Base-by-base conservation (phyloP, 164 flowering plant species). In the Liquidambar formosana region DNA sequence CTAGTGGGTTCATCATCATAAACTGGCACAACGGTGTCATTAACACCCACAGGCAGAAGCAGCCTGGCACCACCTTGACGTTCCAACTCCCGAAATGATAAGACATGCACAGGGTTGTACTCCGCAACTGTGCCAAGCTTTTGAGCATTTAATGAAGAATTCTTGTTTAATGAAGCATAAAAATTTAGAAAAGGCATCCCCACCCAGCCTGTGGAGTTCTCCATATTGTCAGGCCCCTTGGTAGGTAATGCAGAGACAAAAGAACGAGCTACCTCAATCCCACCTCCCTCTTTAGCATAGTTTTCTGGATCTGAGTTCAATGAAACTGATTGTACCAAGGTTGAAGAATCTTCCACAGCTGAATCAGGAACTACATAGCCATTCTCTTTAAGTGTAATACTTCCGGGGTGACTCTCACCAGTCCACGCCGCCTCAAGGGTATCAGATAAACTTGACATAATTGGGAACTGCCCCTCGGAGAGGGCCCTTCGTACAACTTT, bases 1-100 rank as follows among this genome's bases (percentile, higher is more conserved):
- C 99, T 96, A 16, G 99, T 86, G 28, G 98, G 98, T 70, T 96
- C 99, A 81, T 93, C 97, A 75, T 96, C 99, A 85, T 81, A 90
- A 69, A 96, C 91, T 1, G 96, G 97, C 72, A 96, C 72, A 5
- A 92, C 89, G 65, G 86, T 89, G 57, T 89, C 97, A 77, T 88
- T 85, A 18, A 86, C 70, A 67, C 98, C 96, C 57, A 88, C 84
- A 19, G 95, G 95, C 22, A 90, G 81, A 74, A 88, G 83, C 69
- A 88, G 72, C 73, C 91, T 82, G 13, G 94, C 89, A 12, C 93
- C 94, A 75, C 85, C 78, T 72, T 82, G 85, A 61, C 79, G 79
- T 72, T 87, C 87, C 67, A 79, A 80, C 61, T 86, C 89, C 65
- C 89, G 78, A 65, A 87, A 86, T 26, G 90, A 85, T 16, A 86